phyloP scores from a whole-genome alignment of 2,329 filamentous ascomycete species.

The Colletotrichum lindemuthianum region DNA sequence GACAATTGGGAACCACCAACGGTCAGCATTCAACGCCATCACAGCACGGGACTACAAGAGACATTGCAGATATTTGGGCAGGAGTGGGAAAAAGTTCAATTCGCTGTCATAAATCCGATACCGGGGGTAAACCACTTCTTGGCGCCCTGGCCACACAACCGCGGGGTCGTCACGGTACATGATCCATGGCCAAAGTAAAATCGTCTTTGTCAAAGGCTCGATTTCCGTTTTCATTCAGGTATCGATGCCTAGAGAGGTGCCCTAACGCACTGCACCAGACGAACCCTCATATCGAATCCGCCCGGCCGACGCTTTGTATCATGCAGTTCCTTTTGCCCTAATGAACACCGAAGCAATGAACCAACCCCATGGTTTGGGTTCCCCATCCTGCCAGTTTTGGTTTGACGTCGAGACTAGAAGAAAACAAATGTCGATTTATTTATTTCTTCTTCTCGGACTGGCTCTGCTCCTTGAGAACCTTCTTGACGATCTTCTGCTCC shows the following conservation, averaged over 20 bases:
- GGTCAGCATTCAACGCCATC: not conserved
- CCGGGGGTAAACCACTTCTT: conserved; percentile 22
- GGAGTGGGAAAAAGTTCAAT: conserved; percentile 28
- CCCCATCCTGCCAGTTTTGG: conserved; percentile 37
- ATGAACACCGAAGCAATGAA: conserved; percentile 66
- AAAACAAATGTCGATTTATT: conserved; percentile 46
- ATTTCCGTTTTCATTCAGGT: conserved; percentile 39
- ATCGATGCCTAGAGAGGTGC: conserved; percentile 39
- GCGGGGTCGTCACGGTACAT: conserved; percentile 23
- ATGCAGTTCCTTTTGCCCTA: conserved; percentile 60
- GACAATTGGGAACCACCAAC: not conserved
- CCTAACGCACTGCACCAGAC: conserved; percentile 51
- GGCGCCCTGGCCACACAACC: conserved; percentile 23
- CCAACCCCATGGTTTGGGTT: conserved; percentile 47
- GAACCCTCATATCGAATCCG: conserved; percentile 49
- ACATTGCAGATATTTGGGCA: not conserved
- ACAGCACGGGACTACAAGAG: not conserved
- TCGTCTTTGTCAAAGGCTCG: conserved; percentile 30
- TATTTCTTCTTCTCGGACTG: conserved; percentile 76
- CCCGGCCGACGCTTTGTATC: conserved; percentile 49
- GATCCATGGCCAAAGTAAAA: not conserved
- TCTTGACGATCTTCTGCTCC: conserved; percentile 99
- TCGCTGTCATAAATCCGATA: conserved; percentile 32
- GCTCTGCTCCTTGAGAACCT: conserved; percentile 99
- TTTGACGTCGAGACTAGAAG: conserved; percentile 36